Conservation (phyloP, 352 stramenopile species). For the Phytophthora sp. region DNA sequence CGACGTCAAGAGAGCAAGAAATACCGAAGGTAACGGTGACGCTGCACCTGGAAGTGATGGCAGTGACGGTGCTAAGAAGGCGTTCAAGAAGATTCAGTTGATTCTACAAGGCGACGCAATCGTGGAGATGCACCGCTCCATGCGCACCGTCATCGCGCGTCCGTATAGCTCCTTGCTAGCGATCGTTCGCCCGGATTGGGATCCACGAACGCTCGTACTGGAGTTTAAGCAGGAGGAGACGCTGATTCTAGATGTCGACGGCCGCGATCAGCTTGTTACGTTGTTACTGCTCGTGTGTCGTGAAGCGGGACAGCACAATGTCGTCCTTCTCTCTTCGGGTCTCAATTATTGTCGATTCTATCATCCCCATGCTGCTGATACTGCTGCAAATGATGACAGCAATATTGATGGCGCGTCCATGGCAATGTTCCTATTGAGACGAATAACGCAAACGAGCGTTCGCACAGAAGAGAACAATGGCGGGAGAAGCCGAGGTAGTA, state of each 20-base stretch:
- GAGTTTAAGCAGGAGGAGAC: slow-evolving; percentile 71
- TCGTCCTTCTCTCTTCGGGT: slow-evolving; percentile 44
- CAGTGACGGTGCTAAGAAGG: slow-evolving; percentile 41
- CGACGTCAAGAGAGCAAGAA: slow-evolving; percentile 58
- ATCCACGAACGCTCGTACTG: slow-evolving; percentile 60
- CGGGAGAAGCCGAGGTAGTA: slow-evolving; percentile 26
- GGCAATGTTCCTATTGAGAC: slow-evolving; percentile 64
- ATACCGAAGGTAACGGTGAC: slow-evolving; percentile 23
- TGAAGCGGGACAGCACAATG: slow-evolving; percentile 61
- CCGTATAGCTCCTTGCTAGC: slow-evolving; percentile 58
- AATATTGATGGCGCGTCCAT: slow-evolving; percentile 33
- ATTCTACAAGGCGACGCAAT: slow-evolving; percentile 65
- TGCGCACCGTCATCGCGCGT: slow-evolving; percentile 61
- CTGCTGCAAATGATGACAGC: slow-evolving; percentile 32
- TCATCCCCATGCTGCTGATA: slow-evolving; percentile 53
- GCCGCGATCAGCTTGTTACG: slow-evolving; percentile 69
- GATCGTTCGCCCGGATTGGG: slow-evolving; percentile 63
- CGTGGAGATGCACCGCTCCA: slow-evolving; percentile 69
- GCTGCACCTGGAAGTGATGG: slow-evolving; percentile 18
- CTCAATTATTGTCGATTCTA: slow-evolving; percentile 67
- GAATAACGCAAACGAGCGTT: slow-evolving; percentile 47
- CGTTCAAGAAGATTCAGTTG: slow-evolving; percentile 63
- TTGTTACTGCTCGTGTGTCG: slow-evolving; percentile 66
- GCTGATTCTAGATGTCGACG: slow-evolving; percentile 58
- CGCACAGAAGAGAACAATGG: slow-evolving; percentile 18